Evolutionary conservation across 345 rosid genomes (phyloP), one percentile per base, ranked within the genome.

Genomic region (Eucalyptus sp.): DNA sequence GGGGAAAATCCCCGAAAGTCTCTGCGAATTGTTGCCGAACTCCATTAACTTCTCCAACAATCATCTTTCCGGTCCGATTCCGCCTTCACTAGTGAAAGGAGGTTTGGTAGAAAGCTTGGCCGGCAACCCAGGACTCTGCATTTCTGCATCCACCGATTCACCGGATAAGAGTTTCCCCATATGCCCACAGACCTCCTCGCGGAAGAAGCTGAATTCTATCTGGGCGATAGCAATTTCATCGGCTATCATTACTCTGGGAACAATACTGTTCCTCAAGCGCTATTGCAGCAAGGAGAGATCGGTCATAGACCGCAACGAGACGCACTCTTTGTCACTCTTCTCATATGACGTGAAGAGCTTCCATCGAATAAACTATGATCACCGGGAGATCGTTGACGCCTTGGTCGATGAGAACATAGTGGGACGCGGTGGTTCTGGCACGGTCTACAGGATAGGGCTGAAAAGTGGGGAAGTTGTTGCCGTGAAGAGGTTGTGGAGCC

Each of bases 381-480:
- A 92, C 89, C 91, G 90, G n/a, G 98, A 97, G 94, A 95, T 97
- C 92, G 54, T 92, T 3, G 96, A 95, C 86, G 93, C 96, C 79
- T 92, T 97, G 93, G 92, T 94, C 52, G 95, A 95, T 54, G 95
- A 96, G 92, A 96, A 97, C 94, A 96, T 94, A 18, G 97, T 96
- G 68, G 99, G 98, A 12, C 97, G 93, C 83, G 99, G 99, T 85
- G 98, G 99, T 66, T 96, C 96, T 3, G 97, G 99, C 76, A 93
- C 95, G 6, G 99, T 97, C 86, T 96, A 97, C 87, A 95, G 91
- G 87, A 95, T 96, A 14, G 95, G 91, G 62, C 89, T 96, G 89
- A 91, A 88, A 80, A 93, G 91, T 12, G 96, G 96, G 20, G 99
- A 97, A 88, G 96, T 94, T 46, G 91, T 96, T 16, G 99, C 99